Conservation (phyloP, 352 stramenopile species). For the Globisporangium nodosum region DNA sequence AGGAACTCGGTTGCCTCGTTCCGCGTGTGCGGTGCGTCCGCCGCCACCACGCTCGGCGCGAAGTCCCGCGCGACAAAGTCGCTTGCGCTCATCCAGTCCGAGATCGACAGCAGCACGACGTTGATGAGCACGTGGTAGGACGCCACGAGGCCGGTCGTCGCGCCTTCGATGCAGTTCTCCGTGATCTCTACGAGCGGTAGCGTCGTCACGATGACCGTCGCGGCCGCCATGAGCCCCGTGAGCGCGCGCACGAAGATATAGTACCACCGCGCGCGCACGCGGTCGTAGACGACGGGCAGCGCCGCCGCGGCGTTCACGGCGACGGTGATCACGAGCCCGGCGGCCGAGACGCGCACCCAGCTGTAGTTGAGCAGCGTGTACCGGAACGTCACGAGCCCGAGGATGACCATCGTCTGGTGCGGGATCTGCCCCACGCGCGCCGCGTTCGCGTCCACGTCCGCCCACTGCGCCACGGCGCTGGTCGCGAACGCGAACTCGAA, state of each 20-base stretch:
- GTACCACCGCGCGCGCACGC: constrained; percentile 42
- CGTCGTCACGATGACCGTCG: constrained; percentile 43
- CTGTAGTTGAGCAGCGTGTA: constrained; percentile 65
- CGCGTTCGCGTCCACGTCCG: constrained; percentile 28
- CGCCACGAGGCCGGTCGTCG: constrained; percentile 52
- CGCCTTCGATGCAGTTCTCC: constrained; percentile 64
- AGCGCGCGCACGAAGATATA: constrained; percentile 37
- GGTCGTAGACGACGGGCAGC: constrained; percentile 46
- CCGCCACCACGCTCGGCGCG: constrained; percentile 19
- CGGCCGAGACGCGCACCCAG: constrained; percentile 54
- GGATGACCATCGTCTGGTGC: constrained; percentile 35
- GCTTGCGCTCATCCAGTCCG: constrained; percentile 46
- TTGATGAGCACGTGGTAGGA: constrained; percentile 60
- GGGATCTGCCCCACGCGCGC: constrained; percentile 39
- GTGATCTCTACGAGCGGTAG: constrained; percentile 72
- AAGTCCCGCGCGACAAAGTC: constrained; percentile 33
- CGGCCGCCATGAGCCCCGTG: constrained; percentile 28
- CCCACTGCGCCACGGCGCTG: constrained; percentile 44
- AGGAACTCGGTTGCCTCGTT: constrained; percentile 33
- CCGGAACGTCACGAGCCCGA: constrained; percentile 46
- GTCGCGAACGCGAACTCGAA: constrained; percentile 65
- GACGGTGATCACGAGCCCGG: constrained; percentile 35
- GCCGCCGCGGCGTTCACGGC: constrained; percentile 23
- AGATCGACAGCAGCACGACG: constrained; percentile 58
- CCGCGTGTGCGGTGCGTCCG: constrained; percentile 27